Base-by-base conservation (phyloP, 2,329 filamentous ascomycete species). In the Sclerotinia subarctica region DNA sequence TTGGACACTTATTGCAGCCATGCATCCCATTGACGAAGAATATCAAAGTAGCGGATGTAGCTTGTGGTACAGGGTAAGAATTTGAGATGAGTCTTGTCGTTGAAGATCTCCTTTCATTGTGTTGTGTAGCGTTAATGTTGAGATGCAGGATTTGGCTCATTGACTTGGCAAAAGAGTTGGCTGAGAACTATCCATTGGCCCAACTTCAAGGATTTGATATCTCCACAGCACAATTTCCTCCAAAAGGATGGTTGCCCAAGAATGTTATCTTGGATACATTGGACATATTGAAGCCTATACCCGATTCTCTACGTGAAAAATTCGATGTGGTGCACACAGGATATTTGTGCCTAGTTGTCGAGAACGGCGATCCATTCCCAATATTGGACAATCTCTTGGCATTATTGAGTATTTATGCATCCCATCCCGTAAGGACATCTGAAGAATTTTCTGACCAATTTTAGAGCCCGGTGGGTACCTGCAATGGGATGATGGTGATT, bases 401-500 rank as follows among this genome's bases (percentile, higher is more conserved):
- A 32, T 32, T 60, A n/a, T 60, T 56, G 53, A 24, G 53, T 56
- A 56, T 19, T 3, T 24, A 15, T 56, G 19, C 53, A 56, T 38
- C 32, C 21, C 53, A 56, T 38, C 32, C 21, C 6, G 19, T 38
- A 21, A 54, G 21, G 5, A 42, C 38, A n/a, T 21, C 11, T 17
- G 32, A 49, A 49, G 19, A n/a, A 17, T 24, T 35, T 13, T 29
- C 42, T 60, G 17, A 49, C 42, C 26, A 29, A 47, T 11, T 0
- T 2, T 60, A 60, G 58, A 60, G 24, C 17, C 58, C 2, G 58
- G 17, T 46, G 58, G 58, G 11, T 60, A 60, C 21, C 47, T 60
- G n/a, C 58, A 60, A 60, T 60, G 58, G 58, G 26, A 60, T 60
- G 44, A 60, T n/a, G 58, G 58, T 15, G 42, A 60, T 49, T 60